Base-by-base conservation (phyloP, 805 yeast genomes). In the Wickerhamiella domercqiae region DNA sequence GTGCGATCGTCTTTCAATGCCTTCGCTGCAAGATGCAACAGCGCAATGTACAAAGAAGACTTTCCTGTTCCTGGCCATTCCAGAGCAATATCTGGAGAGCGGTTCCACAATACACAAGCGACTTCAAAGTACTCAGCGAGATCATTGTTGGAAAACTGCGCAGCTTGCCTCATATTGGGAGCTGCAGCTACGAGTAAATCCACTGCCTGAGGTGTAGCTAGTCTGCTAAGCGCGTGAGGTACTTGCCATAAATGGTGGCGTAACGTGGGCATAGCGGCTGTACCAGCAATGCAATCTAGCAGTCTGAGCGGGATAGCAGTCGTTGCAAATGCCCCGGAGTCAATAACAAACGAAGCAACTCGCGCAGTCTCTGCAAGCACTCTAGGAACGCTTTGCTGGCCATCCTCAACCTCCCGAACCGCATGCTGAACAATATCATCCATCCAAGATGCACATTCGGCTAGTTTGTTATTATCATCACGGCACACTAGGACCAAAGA, bases 381-480 rank as follows among this genome's bases (percentile, higher is more conserved):
- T 7, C n/a, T 14, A 5, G 7, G 20, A 14, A 16, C 5, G 6
- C n/a, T 16, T 6, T 7, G 33, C 21, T 30, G 13, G 5, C 33
- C 33, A 6, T 30, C 33, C 5, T 11, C 13, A 32, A 19, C 21
- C 19, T 18, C 15, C 18, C 15, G 14, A 5, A n/a, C 14, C 2
- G 42, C 21, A 19, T 32, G 21, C 14, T 4, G 4, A 5, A 29
- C 25, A 22, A 43, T n/a, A 7, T 29, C 29, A 6, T 16, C 5
- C 32, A 48, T 35, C 54, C 54, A 50, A 4, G 9, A 7, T 1
- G 16, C 29, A 29, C 47, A 46, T 7, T 45, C 50, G 2, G 11
- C 20, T 3, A 20, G 7, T 2, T 35, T 30, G 4, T 15, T n/a
- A 39, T 29, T 2, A 39, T 24, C 7, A 26, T 28, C 15, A 7